Percentiles rank a stretch among this genome's conserved stretches.
phyloP scores from a whole-genome alignment of 257 asterid species.

The Ilex asprella region DNA sequence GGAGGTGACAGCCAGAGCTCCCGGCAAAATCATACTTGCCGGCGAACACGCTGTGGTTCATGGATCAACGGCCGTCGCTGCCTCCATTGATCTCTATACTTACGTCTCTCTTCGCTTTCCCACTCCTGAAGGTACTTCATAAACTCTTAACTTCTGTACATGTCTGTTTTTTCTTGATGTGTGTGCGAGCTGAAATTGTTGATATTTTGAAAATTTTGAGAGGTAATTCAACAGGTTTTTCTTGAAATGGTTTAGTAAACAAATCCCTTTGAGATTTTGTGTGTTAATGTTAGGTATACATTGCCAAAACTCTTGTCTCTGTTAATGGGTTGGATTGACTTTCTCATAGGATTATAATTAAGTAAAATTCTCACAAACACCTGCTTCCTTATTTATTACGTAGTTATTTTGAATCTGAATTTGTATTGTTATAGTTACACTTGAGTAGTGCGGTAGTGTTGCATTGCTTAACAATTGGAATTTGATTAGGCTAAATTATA shows the following conservation, averaged over 20 bases:
- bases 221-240: background rate
- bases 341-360: too few relatives aligned
- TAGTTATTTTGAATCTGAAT: too few relatives aligned
- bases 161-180: background rate
- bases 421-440: too few relatives aligned
- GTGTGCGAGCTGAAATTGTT: background rate
- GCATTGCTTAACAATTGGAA: too few relatives aligned
- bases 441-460: too few relatives aligned
- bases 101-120: conserved; percentile 83
- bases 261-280: too few relatives aligned
- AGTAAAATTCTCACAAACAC: too few relatives aligned
- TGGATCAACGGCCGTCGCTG: conserved; percentile 97
- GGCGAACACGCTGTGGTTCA: conserved; percentile 99
- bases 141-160: background rate
- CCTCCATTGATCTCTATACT: conserved; percentile 91
- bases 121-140: conserved; percentile 55
- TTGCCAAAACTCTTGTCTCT: too few relatives aligned
- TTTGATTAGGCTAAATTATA: too few relatives aligned
- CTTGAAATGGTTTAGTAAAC: background rate
- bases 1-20: conserved; percentile 98
- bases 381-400: too few relatives aligned
- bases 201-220: background rate
- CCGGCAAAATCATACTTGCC: conserved; percentile 88
- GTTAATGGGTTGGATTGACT: too few relatives aligned
- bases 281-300: too few relatives aligned